Base-by-base conservation (phyloP, 163 green algal species). In the Chlamydomonas reinhardtii region DNA sequence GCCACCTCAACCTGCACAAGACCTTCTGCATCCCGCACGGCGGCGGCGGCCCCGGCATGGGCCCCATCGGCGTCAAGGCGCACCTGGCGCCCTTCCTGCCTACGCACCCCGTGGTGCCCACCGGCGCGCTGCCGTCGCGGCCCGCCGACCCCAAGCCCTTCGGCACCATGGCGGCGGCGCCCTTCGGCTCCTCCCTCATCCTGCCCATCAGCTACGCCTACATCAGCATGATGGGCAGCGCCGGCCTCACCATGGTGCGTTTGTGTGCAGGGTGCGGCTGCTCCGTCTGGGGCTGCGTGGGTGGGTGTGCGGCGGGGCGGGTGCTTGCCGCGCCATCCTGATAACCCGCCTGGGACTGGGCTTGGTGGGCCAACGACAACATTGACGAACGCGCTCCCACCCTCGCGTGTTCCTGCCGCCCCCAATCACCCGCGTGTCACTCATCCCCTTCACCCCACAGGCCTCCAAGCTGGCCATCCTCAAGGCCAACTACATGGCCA, bases 1-100 rank as follows among this genome's bases (percentile, higher is more conserved):
- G 98, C 93, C 98, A 99, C 91, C 91, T 99, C 19, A 99, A 99
- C 94, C 93, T 99, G 82, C 98, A 99, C 96, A 99, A 99, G 94
- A 99, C 98, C 71, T 99, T 99, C 94, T 99, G 98, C 95, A 99
- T 99, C 92, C 98, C 98, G 31, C 98, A 99, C 91, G 98, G 82
- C 54, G 97, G 97, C 71, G 98, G 98, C 72, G 98, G 98, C 68
- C 98, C 98, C 15, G 98, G 98, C 85, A 99, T 99, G 97, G 98
- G 98, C 27, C 98, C 98, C 90, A 99, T 99, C 83, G 98, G 98
- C 59, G 94, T 99, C 37, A 99, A 99, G 94, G 93, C 91, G 16
- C 98, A 99, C 93, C 94, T 99, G 68, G 96, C 96, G 3, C 98
- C 97, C 82, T 99, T 98, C 96, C 92, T 99, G 88, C 97, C 98